Conservation (phyloP, 257 asterid genomes). For the Cruciata laevipes region DNA sequence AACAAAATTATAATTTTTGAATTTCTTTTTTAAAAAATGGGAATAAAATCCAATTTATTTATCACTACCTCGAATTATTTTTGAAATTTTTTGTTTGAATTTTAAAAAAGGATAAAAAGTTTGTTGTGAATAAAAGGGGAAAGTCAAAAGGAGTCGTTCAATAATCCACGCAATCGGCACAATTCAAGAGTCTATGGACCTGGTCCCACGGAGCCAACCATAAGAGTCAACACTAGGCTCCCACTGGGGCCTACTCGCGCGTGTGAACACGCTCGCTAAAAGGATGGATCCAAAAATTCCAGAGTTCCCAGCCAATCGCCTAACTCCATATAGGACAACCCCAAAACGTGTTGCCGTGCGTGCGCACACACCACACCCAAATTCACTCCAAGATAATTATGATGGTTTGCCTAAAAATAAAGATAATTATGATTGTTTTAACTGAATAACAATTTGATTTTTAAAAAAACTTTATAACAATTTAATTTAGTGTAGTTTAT, state of each 20-base stretch:
- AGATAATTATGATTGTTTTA: no score
- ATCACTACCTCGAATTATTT: not conserved
- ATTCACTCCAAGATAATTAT: not conserved
- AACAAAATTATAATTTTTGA: no score
- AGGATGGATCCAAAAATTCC: not conserved
- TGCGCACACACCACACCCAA: not conserved
- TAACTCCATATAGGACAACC: not conserved
- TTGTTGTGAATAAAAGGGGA: not conserved
- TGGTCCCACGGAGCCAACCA: conserved; percentile 10
- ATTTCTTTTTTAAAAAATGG: no score
- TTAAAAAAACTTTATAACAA: no score
- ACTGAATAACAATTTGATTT: no score
- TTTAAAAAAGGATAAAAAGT: no score
- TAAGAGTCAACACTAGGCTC: conserved; percentile 9
- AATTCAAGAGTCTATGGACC: conserved; percentile 1
- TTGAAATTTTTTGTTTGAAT: no score
- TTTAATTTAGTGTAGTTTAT: no score
- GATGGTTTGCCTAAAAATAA: no score
- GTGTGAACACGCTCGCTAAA: not conserved
- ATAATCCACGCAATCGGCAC: not conserved
- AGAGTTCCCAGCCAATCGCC: conserved; percentile 1
- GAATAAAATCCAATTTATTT: no score
- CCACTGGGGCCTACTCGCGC: not conserved
- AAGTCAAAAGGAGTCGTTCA: conserved; percentile 9
- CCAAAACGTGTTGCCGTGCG: not conserved